Conservation (phyloP, 352 stramenopile species). For the Hyaloperonospora brassicae region DNA sequence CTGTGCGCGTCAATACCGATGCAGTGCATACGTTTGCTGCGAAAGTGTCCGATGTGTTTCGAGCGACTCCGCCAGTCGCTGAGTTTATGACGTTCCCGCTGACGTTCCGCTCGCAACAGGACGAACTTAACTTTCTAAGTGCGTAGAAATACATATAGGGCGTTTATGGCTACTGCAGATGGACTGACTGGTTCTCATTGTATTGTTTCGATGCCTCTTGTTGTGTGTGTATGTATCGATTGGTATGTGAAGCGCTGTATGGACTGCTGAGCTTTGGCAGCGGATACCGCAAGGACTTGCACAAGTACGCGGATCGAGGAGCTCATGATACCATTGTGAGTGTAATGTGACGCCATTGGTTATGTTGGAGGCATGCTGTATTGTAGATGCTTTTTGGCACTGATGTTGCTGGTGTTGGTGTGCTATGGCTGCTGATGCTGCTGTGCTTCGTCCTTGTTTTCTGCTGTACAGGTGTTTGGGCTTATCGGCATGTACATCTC, state of each 20-base stretch:
- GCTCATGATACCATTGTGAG: slow-evolving; percentile 71
- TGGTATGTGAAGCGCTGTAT: slow-evolving; percentile 41
- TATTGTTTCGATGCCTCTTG: neutral
- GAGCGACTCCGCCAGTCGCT: slow-evolving; percentile 41
- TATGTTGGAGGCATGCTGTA: too few species aligned
- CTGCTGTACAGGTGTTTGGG: slow-evolving; percentile 50
- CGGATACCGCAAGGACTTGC: slow-evolving; percentile 68
- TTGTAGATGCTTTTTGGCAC: too few species aligned
- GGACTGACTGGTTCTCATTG: neutral
- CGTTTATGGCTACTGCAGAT: neutral
- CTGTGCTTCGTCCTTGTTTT: too few species aligned
- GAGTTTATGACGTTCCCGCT: slow-evolving; percentile 58
- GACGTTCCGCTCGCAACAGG: slow-evolving; percentile 59
- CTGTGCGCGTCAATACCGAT: slow-evolving; percentile 45
- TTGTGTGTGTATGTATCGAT: too few species aligned
- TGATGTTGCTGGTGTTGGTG: too few species aligned
- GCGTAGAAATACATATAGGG: slow-evolving; percentile 5
- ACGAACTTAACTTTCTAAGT: slow-evolving; percentile 79
- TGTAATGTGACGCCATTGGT: too few species aligned
- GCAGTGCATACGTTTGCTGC: slow-evolving; percentile 41
- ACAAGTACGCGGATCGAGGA: slow-evolving; percentile 60
- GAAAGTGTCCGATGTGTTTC: slow-evolving; percentile 30
- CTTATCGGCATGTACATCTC: slow-evolving; percentile 83
- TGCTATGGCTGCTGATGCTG: too few species aligned
- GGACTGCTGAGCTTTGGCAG: slow-evolving; percentile 75